phyloP scores from a whole-genome alignment of 148 eudicot genomes.

The Chenopodium suecicum region DNA sequence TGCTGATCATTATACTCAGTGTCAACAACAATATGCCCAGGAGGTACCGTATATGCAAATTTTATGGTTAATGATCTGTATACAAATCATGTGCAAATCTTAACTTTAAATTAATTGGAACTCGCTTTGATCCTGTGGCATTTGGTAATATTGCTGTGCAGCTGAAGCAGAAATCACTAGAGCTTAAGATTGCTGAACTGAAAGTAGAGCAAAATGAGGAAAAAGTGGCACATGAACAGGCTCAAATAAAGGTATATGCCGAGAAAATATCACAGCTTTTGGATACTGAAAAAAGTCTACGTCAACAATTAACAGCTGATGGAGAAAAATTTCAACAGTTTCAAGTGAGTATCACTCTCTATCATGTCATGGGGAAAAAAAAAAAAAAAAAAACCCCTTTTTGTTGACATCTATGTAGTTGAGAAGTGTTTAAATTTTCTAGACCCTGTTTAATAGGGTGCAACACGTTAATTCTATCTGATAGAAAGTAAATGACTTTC shows the following conservation, averaged over 20 bases:
- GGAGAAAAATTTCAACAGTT: slow-evolving; percentile 98
- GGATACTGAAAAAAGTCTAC: slow-evolving; percentile 82
- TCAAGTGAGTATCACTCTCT: slow-evolving; percentile 48
- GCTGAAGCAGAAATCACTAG: slow-evolving; percentile 86
- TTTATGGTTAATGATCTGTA: neutral
- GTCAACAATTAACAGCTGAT: slow-evolving; percentile 86
- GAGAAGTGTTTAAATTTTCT: neutral
- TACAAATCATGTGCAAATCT: neutral
- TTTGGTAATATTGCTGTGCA: slow-evolving; percentile 36
- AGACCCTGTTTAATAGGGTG: neutral
- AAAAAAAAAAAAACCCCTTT: no score
- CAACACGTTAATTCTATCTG: neutral
- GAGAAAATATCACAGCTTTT: slow-evolving; percentile 82
- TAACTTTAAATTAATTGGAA: neutral
- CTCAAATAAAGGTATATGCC: slow-evolving; percentile 77
- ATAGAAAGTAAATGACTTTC: neutral
- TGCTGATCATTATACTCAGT: slow-evolving; percentile 80
- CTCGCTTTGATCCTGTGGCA: neutral
- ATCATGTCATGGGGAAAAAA: neutral
- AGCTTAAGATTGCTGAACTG: slow-evolving; percentile 91
- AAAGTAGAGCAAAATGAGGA: slow-evolving; percentile 84
- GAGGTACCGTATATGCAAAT: slow-evolving; percentile 44
- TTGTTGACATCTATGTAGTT: neutral
- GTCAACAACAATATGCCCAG: slow-evolving; percentile 77
- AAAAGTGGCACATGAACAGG: slow-evolving; percentile 73